These are phyloP conservation scores for Nakazawaea ambrosiae DNA, from an alignment of 805 yeast species.

Conservation along the genomic window DNA sequence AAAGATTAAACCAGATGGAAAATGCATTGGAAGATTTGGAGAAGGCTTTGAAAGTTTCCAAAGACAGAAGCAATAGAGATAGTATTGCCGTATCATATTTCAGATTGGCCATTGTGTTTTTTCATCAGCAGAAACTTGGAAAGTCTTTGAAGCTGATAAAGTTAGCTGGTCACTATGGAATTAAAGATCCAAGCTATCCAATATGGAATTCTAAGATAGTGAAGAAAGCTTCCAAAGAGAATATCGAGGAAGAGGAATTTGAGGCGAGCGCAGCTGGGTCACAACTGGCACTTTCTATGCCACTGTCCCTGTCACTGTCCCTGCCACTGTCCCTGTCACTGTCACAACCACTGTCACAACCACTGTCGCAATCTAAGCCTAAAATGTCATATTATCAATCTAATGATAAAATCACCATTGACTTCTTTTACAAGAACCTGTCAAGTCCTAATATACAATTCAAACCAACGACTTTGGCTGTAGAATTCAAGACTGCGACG, in stretches of 20 bases:
- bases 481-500: conserved; percentile 40
- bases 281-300: neutral
- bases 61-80: conserved; percentile 35
- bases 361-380: conserved; percentile 20
- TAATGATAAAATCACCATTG: conserved; percentile 45
- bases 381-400: conserved; percentile 75
- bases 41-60: conserved; percentile 39
- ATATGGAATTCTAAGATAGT: conserved; percentile 39
- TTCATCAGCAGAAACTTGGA: conserved; percentile 32
- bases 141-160: conserved; percentile 35
- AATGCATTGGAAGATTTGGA: conserved; percentile 39
- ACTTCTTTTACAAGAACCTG: conserved; percentile 65
- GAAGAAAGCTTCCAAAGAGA: conserved; percentile 22
- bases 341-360: neutral
- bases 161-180: conserved; percentile 34
- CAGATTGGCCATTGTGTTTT: conserved; percentile 41
- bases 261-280: neutral
- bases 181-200: conserved; percentile 37
- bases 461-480: conserved; percentile 26
- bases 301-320: neutral
- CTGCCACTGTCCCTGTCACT: neutral
- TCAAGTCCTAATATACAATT: conserved; percentile 39
- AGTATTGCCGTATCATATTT: conserved; percentile 43
- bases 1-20: conserved; percentile 39
- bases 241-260: conserved; percentile 26